Evolutionary conservation across 495 filamentous ascomycete species (phyloP).

Genomic region (Astrothelium macrocarpum): DNA sequence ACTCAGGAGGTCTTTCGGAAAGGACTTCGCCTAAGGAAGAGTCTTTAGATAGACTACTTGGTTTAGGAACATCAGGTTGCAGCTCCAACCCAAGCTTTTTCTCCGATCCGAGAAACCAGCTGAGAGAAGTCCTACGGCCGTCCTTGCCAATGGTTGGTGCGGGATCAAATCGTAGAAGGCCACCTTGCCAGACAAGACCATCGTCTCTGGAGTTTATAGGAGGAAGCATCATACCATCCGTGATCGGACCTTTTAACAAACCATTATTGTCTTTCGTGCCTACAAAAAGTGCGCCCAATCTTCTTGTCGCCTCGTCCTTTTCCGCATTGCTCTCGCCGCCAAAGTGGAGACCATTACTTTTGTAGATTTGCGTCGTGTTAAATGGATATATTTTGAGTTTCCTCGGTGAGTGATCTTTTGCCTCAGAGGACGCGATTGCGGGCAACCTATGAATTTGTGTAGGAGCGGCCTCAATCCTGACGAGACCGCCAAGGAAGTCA

Average conservation of each 20-base stretch:
- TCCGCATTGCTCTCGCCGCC: slow-evolving; percentile 76
- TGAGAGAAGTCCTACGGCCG: slow-evolving; percentile 41
- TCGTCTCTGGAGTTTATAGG: slow-evolving; percentile 10
- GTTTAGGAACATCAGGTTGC: slow-evolving; percentile 51
- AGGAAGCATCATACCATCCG: slow-evolving; percentile 72
- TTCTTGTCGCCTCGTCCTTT: slow-evolving; percentile 53
- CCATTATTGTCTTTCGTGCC: slow-evolving; percentile 45
- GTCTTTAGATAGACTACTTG: slow-evolving; percentile 17
- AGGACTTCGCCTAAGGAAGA: slow-evolving; percentile 42
- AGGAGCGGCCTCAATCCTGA: slow-evolving; percentile 71
- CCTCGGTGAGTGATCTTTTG: not conserved
- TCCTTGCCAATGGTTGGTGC: slow-evolving; percentile 30
- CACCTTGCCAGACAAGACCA: slow-evolving; percentile 53
- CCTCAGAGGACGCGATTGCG: not conserved
- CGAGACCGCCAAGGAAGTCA: slow-evolving; percentile 74
- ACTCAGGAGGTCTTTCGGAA: slow-evolving; percentile 42
- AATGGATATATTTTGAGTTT: slow-evolving; percentile 66
- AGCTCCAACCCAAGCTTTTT: slow-evolving; percentile 61
- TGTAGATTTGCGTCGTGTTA: slow-evolving; percentile 40
- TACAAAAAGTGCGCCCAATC: slow-evolving; percentile 45
- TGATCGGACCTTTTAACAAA: slow-evolving; percentile 76
- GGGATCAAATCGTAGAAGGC: slow-evolving; percentile 68
- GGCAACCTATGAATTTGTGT: slow-evolving; percentile 26
- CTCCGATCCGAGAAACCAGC: slow-evolving; percentile 72
- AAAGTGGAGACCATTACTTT: slow-evolving; percentile 64